Evolutionary conservation across 75 land plant genomes (phyloP), one percentile per base, ranked within the genome.

Genomic region (Pseudotsuga menziesii): DNA sequence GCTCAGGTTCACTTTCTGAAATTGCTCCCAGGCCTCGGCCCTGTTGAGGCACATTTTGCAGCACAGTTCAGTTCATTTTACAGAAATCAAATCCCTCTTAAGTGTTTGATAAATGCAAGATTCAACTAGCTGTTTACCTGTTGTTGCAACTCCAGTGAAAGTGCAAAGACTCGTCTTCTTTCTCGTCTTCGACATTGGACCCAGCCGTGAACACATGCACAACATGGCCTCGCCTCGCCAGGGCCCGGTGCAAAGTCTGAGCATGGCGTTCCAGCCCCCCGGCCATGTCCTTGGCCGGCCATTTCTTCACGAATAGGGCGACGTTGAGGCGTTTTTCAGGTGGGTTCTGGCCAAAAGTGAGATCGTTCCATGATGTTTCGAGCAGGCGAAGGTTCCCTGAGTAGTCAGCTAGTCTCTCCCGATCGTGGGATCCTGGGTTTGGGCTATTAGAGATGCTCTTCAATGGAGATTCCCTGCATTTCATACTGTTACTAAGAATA

Each of bases 241-340:
- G 83, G 19, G 81, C 85, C 20, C 82, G 78, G 71, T 88, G 91
- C 54, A 92, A 83, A 29, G 93, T 90, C 57, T 84, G 74, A 61
- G 95, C 95, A 70, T 92, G 95, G 11, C 93, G 82, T 76, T 92
- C 95, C 55, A 92, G 82, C 12, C 93, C 95, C 0, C 93, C 95
- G 7, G 92, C 89, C 7, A 75, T 82, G 36, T 82, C 82, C 13
- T 76, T 76, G 3, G 73, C 83, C 12, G 94, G 92, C 92, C 94
- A 92, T 76, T 85, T 87, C 85, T 87, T 92, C 54, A 88, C 89
- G 76, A 92, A 92, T 36, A 90, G 36, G 13, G 95, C 95, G 61
- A 92, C 84, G 6, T 82, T 80, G 36, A 92, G 87, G 73, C 57
- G 61, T 29, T 77, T 78, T 2, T 67, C 64, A 12, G 83, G 83